phyloP scores from a whole-genome alignment of 106 monocot species.

The Apostasia ramifera region DNA sequence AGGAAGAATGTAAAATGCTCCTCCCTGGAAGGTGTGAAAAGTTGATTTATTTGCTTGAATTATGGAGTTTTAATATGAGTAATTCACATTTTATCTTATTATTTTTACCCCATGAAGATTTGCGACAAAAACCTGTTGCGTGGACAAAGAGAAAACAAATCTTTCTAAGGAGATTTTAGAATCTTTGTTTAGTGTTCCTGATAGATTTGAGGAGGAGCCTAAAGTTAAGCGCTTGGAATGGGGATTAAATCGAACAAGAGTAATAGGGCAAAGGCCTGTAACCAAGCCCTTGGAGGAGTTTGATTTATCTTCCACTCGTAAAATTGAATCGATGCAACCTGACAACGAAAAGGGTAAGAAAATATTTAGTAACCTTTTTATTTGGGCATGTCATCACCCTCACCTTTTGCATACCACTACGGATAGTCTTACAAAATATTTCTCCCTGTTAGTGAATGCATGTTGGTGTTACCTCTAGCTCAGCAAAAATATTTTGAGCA shows the following conservation, averaged over 20 bases:
- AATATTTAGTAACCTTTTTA: not conserved
- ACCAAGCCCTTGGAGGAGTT: slow-evolving; percentile 39
- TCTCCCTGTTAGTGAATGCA: too few relatives aligned
- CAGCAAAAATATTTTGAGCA: too few relatives aligned
- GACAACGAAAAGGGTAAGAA: not conserved
- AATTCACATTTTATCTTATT: not conserved
- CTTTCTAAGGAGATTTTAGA: slow-evolving; percentile 49
- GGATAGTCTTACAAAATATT: too few relatives aligned
- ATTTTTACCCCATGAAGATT: slow-evolving; percentile 21
- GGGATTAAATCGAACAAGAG: slow-evolving; percentile 63
- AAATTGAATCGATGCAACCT: not conserved
- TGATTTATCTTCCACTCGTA: not conserved
- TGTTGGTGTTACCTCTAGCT: too few relatives aligned
- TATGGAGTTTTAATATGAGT: not conserved
- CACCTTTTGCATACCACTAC: too few relatives aligned
- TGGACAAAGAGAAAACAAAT: slow-evolving; percentile 28
- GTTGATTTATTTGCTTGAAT: not conserved
- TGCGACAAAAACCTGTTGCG: not conserved
- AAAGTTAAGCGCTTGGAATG: slow-evolving; percentile 30
- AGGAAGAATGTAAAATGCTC: slow-evolving; percentile 8
- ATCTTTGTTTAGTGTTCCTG: slow-evolving; percentile 55
- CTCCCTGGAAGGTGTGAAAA: slow-evolving; percentile 18
- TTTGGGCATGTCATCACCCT: not conserved
- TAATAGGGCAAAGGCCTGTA: slow-evolving; percentile 25
- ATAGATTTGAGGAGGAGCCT: slow-evolving; percentile 41